Evolutionary conservation across 805 yeast species (phyloP), one percentile per base, ranked within the genome.

Genomic region (Cyberlindnera mrakii): DNA sequence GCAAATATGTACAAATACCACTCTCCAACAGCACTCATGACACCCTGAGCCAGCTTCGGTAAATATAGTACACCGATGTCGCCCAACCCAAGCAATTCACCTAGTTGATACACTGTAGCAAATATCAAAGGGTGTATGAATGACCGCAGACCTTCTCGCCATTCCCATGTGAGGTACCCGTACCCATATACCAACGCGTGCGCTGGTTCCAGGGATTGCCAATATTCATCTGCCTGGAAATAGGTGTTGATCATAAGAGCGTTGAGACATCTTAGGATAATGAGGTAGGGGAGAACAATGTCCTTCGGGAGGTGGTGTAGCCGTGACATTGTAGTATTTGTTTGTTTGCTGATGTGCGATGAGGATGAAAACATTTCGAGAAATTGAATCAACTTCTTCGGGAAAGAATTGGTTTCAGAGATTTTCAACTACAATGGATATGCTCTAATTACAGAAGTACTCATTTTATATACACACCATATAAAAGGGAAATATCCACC

Each of bases 171-270:
- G 31, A 79, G 58, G 52, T 78, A 77, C 0, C 99, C 99, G 49
- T 81, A 82, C 2, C 93, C 90, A 59, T 71, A 88, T 0, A 83
- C 82, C 31, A 72, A 65, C 4, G 56, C 44, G 61, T 89, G 96
- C 0, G 98, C 99, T 0, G 96, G 96, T 56, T 93, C 99, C 40
- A 93, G 65, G 0, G 90, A 71, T 63, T 93, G 99, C 80, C 82
- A 93, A 64, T 73, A 93, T 63, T 93, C 99, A 62, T 93, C 99
- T 0, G 99, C 91, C 61, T 93, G 99, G 65, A 93, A 93, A 58
- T 79, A 93, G 0, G 98, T 88, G 43, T 59, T 59, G 5, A 78
- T 75, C 1, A 80, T 60, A 19, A 85, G 57, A 0, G 95, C 77
- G 61, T 89, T 88, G 53, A 75, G 29, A 9, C 82, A 48, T 33